Evolutionary conservation across 352 stramenopile species (phyloP), one percentile per base, ranked within the genome.

Genomic region (Thalassiosira allenii): DNA sequence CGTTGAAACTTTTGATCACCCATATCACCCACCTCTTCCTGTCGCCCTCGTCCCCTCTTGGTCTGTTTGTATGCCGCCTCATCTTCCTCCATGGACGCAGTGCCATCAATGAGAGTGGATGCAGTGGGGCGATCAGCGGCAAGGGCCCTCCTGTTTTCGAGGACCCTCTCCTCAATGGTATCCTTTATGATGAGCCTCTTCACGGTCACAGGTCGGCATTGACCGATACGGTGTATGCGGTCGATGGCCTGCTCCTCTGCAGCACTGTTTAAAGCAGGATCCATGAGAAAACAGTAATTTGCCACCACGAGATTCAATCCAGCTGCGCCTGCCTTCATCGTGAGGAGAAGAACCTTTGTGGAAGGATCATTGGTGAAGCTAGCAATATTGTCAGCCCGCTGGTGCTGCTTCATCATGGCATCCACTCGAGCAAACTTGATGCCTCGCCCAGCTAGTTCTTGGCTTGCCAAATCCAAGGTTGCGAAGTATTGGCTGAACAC

Each of bases 261-360:
- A 25, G 91, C 96, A 23, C 89, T 90, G 53, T 97, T 96, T 88
- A 91, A 96, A 33, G 90, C 95, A 22, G 93, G 92, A 76, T 96
- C 93, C 90, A 96, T 95, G 65, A 97, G 90, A 75, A 97, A 96
- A 47, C 95, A 92, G 32, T 96, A 90, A 3, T 92, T 88, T 17
- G 94, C 94, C 34, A 89, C 89, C 17, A 93, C 95, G 33, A 97
- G 84, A 57, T 96, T 97, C 29, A 97, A 84, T 3, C 94, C 94
- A 12, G 95, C 88, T 9, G 92, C 93, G 30, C 94, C 94, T 1
- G 49, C 69, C 25, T 91, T 90, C 34, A 96, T 75, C 1, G 92
- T 96, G n/a, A 97, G 82, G 29, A 97, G 66, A 51, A 97, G 59
- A 27, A 97, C 88, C 14, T 47, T 56, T 30, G 53, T 76, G 20